Conservation (phyloP, 371 early-diverging fungal species). For the Mycotypha africana region DNA sequence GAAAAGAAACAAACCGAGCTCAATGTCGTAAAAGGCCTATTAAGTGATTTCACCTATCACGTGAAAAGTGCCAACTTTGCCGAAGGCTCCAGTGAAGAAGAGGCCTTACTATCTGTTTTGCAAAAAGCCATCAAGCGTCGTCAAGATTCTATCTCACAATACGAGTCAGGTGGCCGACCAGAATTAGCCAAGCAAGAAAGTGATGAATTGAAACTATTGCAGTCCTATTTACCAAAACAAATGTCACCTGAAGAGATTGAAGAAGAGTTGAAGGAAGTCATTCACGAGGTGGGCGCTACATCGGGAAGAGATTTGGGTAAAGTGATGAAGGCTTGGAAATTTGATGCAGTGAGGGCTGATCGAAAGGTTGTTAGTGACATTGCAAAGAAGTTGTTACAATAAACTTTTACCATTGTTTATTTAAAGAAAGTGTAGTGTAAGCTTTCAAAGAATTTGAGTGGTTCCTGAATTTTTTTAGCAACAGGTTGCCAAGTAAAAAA, state of each 20-base stretch:
- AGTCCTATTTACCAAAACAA: slow-evolving; percentile 65
- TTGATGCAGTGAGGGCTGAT: slow-evolving; percentile 59
- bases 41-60: slow-evolving; percentile 70
- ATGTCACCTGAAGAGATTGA: slow-evolving; percentile 66
- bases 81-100: slow-evolving; percentile 33
- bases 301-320: slow-evolving; percentile 65
- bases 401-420: neutral
- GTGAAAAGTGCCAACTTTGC: slow-evolving; percentile 55
- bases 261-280: slow-evolving; percentile 40
- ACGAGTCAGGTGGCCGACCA: slow-evolving; percentile 51
- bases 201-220: slow-evolving; percentile 55
- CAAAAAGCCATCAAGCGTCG: slow-evolving; percentile 72
- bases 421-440: too few relatives aligned
- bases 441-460: too few relatives aligned
- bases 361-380: slow-evolving; percentile 60
- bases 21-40: slow-evolving; percentile 62
- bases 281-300: slow-evolving; percentile 52
- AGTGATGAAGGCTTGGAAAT: slow-evolving; percentile 70
- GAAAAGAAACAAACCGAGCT: slow-evolving; percentile 61
- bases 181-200: slow-evolving; percentile 65
- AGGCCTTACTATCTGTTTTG: slow-evolving; percentile 48
- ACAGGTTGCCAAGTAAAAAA: too few relatives aligned
- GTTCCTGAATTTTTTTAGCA: neutral
- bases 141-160: slow-evolving; percentile 63
- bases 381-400: slow-evolving; percentile 45